Conservation (phyloP, 805 yeast genomes). For the Candida mattraensis region DNA sequence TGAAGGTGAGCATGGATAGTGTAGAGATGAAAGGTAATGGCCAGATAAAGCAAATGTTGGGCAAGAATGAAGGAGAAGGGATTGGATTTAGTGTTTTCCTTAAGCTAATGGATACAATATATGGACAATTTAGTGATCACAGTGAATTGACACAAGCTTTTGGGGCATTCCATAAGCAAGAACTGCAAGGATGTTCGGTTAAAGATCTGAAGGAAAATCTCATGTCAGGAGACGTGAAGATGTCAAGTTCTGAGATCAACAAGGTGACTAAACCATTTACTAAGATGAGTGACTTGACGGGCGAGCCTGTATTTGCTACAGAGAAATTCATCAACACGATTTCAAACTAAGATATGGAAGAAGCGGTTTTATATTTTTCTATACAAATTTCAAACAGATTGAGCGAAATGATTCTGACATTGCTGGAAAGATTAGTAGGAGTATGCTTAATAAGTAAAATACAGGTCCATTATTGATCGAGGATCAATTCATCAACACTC, state of each 20-base stretch:
- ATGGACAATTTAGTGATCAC: conserved; percentile 49
- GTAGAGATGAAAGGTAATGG: conserved; percentile 45
- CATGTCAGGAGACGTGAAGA: conserved; percentile 2
- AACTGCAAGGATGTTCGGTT: conserved; percentile 46
- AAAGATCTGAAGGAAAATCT: conserved; percentile 46
- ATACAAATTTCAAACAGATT: conserved; percentile 35
- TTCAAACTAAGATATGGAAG: conserved; percentile 18
- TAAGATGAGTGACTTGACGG: conserved; percentile 52
- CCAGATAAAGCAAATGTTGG: conserved; percentile 53
- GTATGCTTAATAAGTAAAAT: conserved; percentile 10
- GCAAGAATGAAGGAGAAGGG: conserved; percentile 25
- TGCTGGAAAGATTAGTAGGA: not conserved
- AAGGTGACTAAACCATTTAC: conserved; percentile 54
- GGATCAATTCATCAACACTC: conserved; percentile 97
- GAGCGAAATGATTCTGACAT: too few relatives aligned
- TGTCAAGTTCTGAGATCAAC: conserved; percentile 41
- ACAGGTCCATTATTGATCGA: conserved; percentile 47
- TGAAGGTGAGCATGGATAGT: conserved; percentile 52
- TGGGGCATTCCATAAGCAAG: conserved; percentile 44
- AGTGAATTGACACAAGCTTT: conserved; percentile 60
- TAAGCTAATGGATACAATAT: conserved; percentile 56
- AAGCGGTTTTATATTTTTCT: conserved; percentile 5
- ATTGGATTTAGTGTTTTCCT: conserved; percentile 67
- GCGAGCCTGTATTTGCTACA: conserved; percentile 59
- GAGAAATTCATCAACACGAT: conserved; percentile 55